Evolutionary conservation across 1,284 basidiomycete genomes (phyloP).

Genomic region (Volvariella surrecta): DNA sequence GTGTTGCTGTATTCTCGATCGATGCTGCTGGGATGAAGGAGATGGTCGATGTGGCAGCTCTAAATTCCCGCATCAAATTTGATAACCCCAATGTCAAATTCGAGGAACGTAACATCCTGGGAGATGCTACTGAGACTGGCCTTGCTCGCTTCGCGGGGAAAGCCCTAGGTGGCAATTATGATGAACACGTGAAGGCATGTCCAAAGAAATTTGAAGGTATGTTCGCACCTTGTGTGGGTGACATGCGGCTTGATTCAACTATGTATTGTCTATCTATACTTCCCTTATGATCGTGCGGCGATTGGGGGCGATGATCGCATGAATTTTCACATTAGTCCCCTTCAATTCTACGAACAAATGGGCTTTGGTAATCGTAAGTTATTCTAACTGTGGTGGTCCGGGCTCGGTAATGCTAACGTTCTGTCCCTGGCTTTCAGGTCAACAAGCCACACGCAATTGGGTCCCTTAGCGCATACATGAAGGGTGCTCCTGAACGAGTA

Average conservation of each 20-base stretch:
- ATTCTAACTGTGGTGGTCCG: not conserved
- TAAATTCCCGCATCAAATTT: conserved; percentile 65
- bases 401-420: not conserved
- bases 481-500: conserved; percentile 62
- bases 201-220: conserved; percentile 52
- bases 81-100: conserved; percentile 56
- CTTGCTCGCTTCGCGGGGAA: conserved; percentile 57
- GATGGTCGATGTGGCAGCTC: conserved; percentile 51
- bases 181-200: conserved; percentile 39
- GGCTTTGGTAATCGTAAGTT: conserved; percentile 56
- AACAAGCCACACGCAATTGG: conserved; percentile 45
- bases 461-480: conserved; percentile 44
- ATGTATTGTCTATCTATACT: too few species aligned
- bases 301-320: not conserved
- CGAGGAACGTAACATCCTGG: conserved; percentile 52
- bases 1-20: conserved; percentile 40
- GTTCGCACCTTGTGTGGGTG: too few species aligned
- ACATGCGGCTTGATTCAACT: too few species aligned
- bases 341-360: conserved; percentile 70
- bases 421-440: conserved; percentile 25
- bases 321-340: conserved; percentile 32
- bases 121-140: conserved; percentile 65
- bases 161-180: conserved; percentile 39
- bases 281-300: too few species aligned
- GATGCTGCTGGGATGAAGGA: conserved; percentile 49